Conservation (phyloP, 305 asterid species). For the Solanum hybrid region DNA sequence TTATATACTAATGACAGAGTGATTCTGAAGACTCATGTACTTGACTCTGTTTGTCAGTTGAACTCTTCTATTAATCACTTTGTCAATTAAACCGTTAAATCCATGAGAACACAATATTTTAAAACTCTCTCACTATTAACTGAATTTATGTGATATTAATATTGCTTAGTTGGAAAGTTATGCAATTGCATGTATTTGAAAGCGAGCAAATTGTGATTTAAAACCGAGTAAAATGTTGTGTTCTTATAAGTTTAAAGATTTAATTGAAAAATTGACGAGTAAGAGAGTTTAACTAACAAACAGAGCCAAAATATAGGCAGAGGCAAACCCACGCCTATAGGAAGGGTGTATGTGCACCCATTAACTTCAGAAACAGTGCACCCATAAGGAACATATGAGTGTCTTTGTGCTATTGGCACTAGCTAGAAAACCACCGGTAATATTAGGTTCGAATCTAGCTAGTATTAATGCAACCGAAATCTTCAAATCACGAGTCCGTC, state of each 20-base stretch:
- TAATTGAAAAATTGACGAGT: no score
- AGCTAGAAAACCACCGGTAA: no score
- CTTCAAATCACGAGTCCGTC: no score
- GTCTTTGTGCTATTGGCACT: no score
- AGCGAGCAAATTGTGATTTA: background rate
- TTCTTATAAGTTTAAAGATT: no score
- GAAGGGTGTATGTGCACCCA: rapidly evolving
- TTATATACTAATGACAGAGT: background rate
- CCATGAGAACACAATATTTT: background rate
- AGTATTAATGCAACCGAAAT: no score
- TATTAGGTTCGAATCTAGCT: no score
- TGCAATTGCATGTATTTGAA: background rate
- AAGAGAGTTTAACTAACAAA: background rate
- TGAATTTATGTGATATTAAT: background rate
- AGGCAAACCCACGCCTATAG: no score
- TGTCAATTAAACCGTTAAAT: background rate
- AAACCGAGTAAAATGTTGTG: background rate
- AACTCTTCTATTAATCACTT: no score
- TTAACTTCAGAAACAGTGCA: no score
- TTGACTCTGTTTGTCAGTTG: no score
- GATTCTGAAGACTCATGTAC: background rate
- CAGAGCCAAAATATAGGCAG: background rate
- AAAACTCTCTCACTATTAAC: background rate
- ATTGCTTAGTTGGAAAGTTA: background rate
- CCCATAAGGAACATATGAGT: rapidly evolving